A percentile compares a stretch with the other conserved stretches of the same genome.
Conservation (phyloP, 352 stramenopile genomes). For the Aphanomyces stellatus region DNA sequence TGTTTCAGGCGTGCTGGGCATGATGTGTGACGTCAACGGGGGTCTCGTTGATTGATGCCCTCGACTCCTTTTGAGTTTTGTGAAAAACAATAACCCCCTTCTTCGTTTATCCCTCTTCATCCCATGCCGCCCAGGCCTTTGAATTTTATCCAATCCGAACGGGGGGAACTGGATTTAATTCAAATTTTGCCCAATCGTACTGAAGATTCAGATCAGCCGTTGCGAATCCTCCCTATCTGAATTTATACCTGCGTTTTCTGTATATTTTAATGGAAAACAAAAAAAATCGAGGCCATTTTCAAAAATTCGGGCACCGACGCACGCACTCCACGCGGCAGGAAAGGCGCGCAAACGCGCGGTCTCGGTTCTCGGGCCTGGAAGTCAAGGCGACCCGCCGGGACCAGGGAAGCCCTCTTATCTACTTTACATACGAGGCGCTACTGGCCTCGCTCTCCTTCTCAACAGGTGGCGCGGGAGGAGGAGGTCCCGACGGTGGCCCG, state of each 20-base stretch:
- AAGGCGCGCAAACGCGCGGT: not conserved
- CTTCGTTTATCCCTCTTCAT: slow-evolving; percentile 14
- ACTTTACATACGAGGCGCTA: slow-evolving; percentile 6
- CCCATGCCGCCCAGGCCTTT: slow-evolving; percentile 7
- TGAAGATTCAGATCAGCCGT: not conserved
- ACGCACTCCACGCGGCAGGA: not conserved
- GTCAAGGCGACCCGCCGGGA: not conserved
- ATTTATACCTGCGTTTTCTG: slow-evolving; percentile 5
- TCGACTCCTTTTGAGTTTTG: slow-evolving; percentile 7
- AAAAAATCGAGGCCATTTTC: not conserved
- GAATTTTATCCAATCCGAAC: slow-evolving; percentile 8
- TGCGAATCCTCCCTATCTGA: slow-evolving; percentile 1
- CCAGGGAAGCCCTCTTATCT: not conserved
- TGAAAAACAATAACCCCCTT: slow-evolving; percentile 21
- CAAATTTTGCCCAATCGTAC: slow-evolving; percentile 7
- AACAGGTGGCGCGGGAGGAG: not conserved
- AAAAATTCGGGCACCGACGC: not conserved
- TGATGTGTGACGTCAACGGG: not conserved
- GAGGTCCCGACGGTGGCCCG: not conserved
- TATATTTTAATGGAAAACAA: not conserved
- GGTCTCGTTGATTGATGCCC: not conserved
- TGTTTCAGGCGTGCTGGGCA: not conserved
- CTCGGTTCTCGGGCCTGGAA: not conserved
- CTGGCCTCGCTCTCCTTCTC: slow-evolving; percentile 4
- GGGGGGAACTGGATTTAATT: not conserved